Evolutionary conservation across 441 rosid species (phyloP).

Genomic region (Erysimum cheiri): DNA sequence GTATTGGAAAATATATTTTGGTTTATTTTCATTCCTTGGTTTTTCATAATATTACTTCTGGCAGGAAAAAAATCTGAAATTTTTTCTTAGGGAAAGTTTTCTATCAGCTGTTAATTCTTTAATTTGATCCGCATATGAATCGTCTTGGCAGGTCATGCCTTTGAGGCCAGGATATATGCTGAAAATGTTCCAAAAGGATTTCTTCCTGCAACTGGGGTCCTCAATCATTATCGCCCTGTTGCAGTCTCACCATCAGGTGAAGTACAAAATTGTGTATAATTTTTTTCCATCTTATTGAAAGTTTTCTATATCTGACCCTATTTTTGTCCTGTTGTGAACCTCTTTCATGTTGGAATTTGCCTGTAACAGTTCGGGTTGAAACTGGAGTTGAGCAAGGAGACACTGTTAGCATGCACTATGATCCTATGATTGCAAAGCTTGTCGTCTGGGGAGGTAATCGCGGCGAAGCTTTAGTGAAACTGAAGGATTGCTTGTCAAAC

Average conservation of each 20-base stretch:
- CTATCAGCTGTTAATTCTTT: neutral
- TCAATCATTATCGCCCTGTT: constrained; percentile 81
- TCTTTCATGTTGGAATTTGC: constrained; percentile 32
- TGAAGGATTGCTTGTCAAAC: constrained; percentile 84
- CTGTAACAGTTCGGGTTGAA: constrained; percentile 78
- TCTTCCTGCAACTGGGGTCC: constrained; percentile 96
- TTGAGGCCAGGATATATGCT: constrained; percentile 96
- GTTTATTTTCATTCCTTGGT: neutral
- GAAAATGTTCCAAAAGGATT: constrained; percentile 95
- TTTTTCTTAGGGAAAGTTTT: neutral
- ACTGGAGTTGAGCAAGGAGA: constrained; percentile 98
- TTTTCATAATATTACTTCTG: neutral
- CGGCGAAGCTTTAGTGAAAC: constrained; percentile 79
- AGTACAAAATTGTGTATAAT: constrained; percentile 11
- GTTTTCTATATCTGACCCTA: constrained; percentile 4
- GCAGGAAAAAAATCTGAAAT: neutral
- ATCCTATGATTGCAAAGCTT: constrained; percentile 99
- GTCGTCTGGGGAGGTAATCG: constrained; percentile 94
- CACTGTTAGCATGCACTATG: constrained; percentile 96
- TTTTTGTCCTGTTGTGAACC: constrained; percentile 4
- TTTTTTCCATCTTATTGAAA: neutral
- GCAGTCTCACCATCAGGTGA: constrained; percentile 78
- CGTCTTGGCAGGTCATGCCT: constrained; percentile 80
- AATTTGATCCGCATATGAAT: neutral
- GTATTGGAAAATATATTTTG: too few relatives aligned